phyloP scores from a whole-genome alignment of 495 filamentous ascomycete species.

The Mytilinidion resinicola region DNA sequence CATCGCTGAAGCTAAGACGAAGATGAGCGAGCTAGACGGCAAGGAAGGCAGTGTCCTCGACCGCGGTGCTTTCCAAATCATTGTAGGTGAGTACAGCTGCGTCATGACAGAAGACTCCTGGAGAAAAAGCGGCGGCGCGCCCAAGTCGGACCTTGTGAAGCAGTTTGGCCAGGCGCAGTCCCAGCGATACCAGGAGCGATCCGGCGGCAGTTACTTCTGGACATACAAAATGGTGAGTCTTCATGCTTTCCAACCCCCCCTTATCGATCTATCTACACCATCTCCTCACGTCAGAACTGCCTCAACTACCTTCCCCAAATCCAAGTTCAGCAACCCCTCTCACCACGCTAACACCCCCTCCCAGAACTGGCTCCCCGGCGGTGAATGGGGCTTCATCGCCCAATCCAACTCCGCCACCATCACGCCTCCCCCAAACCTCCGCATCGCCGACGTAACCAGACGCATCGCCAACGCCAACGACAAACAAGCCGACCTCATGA shows the following conservation, averaged over 20 bases:
- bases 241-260: background rate
- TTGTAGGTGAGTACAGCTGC: conserved; percentile 53
- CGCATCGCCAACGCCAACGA: conserved; percentile 29
- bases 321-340: background rate
- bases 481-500: conserved; percentile 30
- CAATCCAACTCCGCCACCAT: conserved; percentile 42
- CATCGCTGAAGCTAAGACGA: conserved; percentile 36
- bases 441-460: conserved; percentile 31
- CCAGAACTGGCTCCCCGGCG: conserved; percentile 48
- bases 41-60: conserved; percentile 40
- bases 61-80: conserved; percentile 42
- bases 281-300: background rate
- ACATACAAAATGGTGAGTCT: conserved; percentile 44
- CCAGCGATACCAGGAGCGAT: conserved; percentile 38
- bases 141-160: conserved; percentile 33
- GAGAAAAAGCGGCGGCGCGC: conserved; percentile 30
- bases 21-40: conserved; percentile 37
- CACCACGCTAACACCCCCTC: background rate
- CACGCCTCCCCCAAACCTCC: conserved; percentile 33
- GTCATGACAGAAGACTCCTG: conserved; percentile 43
- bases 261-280: background rate
- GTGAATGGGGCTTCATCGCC: conserved; percentile 48
- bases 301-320: background rate
- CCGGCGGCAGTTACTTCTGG: conserved; percentile 49
- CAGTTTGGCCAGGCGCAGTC: conserved; percentile 45